A percentile compares a stretch with the other conserved stretches of the same genome.
Conservation (phyloP, 345 rosid species). For the Erodium maritimum region DNA sequence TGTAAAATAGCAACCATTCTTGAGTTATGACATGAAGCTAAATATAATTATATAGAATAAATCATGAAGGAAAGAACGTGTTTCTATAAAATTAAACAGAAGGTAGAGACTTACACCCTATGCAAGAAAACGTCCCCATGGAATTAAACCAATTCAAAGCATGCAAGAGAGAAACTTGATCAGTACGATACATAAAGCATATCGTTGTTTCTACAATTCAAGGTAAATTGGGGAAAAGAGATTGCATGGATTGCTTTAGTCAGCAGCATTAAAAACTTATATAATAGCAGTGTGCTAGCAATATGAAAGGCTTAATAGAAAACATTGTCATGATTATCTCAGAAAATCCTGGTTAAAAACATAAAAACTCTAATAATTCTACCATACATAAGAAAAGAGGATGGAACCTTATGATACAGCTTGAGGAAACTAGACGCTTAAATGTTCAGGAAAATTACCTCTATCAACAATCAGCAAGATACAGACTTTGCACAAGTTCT, state of each 20-base stretch:
- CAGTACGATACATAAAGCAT: slow-evolving; percentile 9
- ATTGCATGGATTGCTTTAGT: background rate
- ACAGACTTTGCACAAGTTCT: background rate
- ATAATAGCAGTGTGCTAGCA: too few species aligned
- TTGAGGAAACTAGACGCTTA: background rate
- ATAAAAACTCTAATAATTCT: too few species aligned
- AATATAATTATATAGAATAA: background rate
- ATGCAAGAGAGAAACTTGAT: slow-evolving; percentile 13
- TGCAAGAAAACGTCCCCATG: slow-evolving; percentile 7
- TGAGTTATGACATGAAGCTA: background rate
- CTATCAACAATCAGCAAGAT: background rate
- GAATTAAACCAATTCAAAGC: slow-evolving; percentile 17
- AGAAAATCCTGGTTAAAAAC: background rate
- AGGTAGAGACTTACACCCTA: slow-evolving; percentile 62
- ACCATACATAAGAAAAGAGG: background rate
- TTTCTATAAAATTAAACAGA: background rate
- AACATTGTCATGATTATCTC: too few species aligned
- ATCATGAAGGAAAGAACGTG: slow-evolving; percentile 1
- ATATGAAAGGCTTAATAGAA: too few species aligned
- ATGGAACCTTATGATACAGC: background rate
- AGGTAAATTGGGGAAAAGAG: background rate
- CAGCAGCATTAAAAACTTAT: background rate
- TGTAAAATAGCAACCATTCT: slow-evolving; percentile 20
- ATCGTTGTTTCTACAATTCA: background rate
- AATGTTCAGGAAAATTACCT: background rate